A percentile compares a stretch with the other conserved stretches of the same genome.
Evolutionary conservation across 352 stramenopile genomes (phyloP).

Genomic region (Phytophthora multivora): DNA sequence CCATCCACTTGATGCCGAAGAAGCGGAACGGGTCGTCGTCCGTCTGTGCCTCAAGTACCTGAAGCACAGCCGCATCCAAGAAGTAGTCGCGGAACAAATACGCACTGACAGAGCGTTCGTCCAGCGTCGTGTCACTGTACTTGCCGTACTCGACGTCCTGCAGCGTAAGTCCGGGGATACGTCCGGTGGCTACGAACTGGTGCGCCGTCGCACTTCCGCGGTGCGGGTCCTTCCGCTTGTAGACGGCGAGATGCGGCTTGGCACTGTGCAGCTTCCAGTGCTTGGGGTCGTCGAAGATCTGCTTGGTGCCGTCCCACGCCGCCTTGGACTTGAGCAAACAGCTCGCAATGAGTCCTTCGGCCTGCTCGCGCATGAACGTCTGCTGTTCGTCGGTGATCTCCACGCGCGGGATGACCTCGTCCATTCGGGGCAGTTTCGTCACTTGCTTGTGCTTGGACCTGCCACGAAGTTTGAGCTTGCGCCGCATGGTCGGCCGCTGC

Average conservation of each 20-base stretch:
- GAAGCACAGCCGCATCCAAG: slow-evolving; percentile 70
- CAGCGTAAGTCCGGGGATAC: slow-evolving; percentile 59
- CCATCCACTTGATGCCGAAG: slow-evolving; percentile 82
- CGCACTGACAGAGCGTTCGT: slow-evolving; percentile 63
- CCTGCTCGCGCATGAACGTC: slow-evolving; percentile 32
- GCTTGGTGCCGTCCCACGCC: slow-evolving; percentile 60
- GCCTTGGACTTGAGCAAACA: slow-evolving; percentile 49
- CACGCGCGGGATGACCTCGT: slow-evolving; percentile 41
- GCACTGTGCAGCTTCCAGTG: slow-evolving; percentile 68
- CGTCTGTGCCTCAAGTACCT: slow-evolving; percentile 61
- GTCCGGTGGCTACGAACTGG: slow-evolving; percentile 61
- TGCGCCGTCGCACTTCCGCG: slow-evolving; percentile 24
- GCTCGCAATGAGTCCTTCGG: slow-evolving; percentile 44
- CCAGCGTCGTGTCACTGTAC: slow-evolving; percentile 71
- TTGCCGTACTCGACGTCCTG: slow-evolving; percentile 72
- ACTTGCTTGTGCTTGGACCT: slow-evolving; percentile 32
- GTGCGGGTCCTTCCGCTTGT: slow-evolving; percentile 41
- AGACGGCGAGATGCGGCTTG: slow-evolving; percentile 58
- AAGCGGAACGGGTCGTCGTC: slow-evolving; percentile 70
- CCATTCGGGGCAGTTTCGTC: slow-evolving; percentile 37
- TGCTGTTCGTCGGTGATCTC: slow-evolving; percentile 36
- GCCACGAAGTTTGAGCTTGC: slow-evolving; percentile 33
- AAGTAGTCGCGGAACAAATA: slow-evolving; percentile 70
- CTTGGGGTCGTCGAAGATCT: slow-evolving; percentile 66
- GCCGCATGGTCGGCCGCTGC: slow-evolving; percentile 19